Evolutionary conservation across 2,329 filamentous ascomycete genomes (phyloP).

Genomic region (Teratosphaeria destructans): DNA sequence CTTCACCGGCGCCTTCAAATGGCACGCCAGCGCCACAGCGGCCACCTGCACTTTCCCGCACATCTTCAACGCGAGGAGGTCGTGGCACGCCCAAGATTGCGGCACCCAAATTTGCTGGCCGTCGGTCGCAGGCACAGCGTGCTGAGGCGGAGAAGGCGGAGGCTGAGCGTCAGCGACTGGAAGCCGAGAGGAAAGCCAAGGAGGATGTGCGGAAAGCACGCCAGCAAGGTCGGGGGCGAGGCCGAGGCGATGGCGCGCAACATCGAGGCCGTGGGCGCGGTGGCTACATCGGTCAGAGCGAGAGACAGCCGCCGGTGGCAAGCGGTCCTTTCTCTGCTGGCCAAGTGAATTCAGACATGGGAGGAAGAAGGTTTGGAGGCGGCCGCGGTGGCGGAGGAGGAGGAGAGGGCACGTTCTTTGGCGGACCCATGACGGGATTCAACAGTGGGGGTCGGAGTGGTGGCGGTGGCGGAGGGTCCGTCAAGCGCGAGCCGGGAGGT

Average conservation of each 20-base stretch:
- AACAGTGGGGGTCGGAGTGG: slow-evolving; percentile 5
- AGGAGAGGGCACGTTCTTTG: not conserved
- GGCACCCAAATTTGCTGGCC: slow-evolving; percentile 32
- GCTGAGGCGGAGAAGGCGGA: slow-evolving; percentile 33
- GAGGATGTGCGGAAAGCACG: slow-evolving; percentile 16
- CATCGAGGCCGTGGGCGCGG: slow-evolving; percentile 28
- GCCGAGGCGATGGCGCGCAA: slow-evolving; percentile 18
- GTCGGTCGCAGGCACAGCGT: slow-evolving; percentile 35
- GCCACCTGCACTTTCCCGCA: not conserved
- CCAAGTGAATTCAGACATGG: slow-evolving; percentile 12
- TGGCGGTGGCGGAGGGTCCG: slow-evolving; percentile 7
- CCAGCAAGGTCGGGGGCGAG: slow-evolving; percentile 16
- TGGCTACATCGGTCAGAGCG: slow-evolving; percentile 31
- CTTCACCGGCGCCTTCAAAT: not conserved
- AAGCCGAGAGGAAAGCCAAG: slow-evolving; percentile 24
- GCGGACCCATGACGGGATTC: slow-evolving; percentile 2
- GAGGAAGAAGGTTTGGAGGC: not conserved
- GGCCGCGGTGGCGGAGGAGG: slow-evolving; percentile 11
- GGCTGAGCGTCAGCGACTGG: slow-evolving; percentile 28
- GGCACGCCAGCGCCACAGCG: not conserved
- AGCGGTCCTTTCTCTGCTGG: slow-evolving; percentile 34
- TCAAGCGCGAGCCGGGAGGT: slow-evolving; percentile 24
- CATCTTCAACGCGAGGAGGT: not conserved
- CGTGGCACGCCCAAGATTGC: not conserved
- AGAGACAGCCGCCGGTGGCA: slow-evolving; percentile 19